Conservation (phyloP, 2,329 filamentous ascomycete genomes). For the Seiridium cupressi region DNA sequence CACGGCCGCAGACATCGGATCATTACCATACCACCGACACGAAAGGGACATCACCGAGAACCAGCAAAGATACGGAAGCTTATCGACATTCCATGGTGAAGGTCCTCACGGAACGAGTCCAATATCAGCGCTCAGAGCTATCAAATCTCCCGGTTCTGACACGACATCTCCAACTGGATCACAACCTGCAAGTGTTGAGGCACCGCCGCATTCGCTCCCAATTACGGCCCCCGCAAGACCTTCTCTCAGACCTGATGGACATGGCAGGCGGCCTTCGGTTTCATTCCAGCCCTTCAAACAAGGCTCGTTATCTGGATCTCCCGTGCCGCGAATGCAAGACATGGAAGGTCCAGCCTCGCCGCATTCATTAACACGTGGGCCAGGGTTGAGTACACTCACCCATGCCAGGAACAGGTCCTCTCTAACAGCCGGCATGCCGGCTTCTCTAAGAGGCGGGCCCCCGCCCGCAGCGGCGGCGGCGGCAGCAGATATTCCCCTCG, state of each 20-base stretch:
- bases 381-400: conserved; percentile 46
- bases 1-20: conserved; percentile 60
- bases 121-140: conserved; percentile 76
- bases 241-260: conserved; percentile 46
- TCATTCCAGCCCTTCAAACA: conserved; percentile 97
- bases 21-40: conserved; percentile 66
- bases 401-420: conserved; percentile 70
- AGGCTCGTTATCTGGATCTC: conserved; percentile 89
- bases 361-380: conserved; percentile 47
- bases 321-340: conserved; percentile 51
- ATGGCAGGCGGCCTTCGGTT: conserved; percentile 72
- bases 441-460: conserved; percentile 67
- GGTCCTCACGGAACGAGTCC: conserved; percentile 78
- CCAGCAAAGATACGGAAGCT: conserved; percentile 81
- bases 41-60: conserved; percentile 52
- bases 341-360: conserved; percentile 55
- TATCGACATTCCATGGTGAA: conserved; percentile 87
- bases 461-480: conserved; percentile 43
- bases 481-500: conserved; percentile 57
- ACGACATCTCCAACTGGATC: conserved; percentile 59
- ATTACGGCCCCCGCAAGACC: conserved; percentile 34
- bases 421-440: conserved; percentile 72
- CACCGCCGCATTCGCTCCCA: conserved; percentile 52
- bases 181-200: conserved; percentile 41
- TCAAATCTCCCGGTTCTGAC: conserved; percentile 60